Percentiles rank a stretch among this genome's conserved stretches.
Evolutionary conservation across 495 filamentous ascomycete species (phyloP).

Genomic region (Aspergillus haitiensis): DNA sequence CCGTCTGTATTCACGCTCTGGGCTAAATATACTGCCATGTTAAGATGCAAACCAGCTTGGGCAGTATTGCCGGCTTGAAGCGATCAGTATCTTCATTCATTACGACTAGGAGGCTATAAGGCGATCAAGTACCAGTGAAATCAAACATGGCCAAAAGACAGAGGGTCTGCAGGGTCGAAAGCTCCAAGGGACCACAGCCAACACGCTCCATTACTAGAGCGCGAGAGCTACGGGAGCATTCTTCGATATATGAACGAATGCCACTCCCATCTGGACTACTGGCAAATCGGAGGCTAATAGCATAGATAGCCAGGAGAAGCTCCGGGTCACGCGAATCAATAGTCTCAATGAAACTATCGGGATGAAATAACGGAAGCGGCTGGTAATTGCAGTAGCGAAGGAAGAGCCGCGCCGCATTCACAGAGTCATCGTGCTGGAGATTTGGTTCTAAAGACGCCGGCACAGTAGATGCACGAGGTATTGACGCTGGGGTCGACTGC

Average conservation of each 20-base stretch:
- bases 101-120: too few species aligned
- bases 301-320: constrained; percentile 39
- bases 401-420: constrained; percentile 26
- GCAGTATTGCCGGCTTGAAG: constrained; percentile 35
- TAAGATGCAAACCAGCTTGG: constrained; percentile 39
- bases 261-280: constrained; percentile 14
- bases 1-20: constrained; percentile 30
- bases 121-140: constrained; percentile 35
- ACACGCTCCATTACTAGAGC: constrained; percentile 35
- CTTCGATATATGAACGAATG: constrained; percentile 21
- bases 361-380: constrained; percentile 41
- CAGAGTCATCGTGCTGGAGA: constrained; percentile 9
- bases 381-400: constrained; percentile 41
- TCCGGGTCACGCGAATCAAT: constrained; percentile 34
- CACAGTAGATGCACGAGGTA: neutral
- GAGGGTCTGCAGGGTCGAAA: constrained; percentile 45
- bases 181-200: constrained; percentile 35
- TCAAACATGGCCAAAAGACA: constrained; percentile 44
- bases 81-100: neutral
- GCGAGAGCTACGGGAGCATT: constrained; percentile 32
- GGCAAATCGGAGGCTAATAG: constrained; percentile 36
- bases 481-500: constrained; percentile 5
- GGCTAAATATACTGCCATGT: constrained; percentile 39
- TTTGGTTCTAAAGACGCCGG: neutral
- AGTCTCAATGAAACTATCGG: constrained; percentile 23